A percentile compares a stretch with the other conserved stretches of the same genome.
phyloP scores from a whole-genome alignment of 768 basidiomycete genomes.

The Leccinum aurantiacum region DNA sequence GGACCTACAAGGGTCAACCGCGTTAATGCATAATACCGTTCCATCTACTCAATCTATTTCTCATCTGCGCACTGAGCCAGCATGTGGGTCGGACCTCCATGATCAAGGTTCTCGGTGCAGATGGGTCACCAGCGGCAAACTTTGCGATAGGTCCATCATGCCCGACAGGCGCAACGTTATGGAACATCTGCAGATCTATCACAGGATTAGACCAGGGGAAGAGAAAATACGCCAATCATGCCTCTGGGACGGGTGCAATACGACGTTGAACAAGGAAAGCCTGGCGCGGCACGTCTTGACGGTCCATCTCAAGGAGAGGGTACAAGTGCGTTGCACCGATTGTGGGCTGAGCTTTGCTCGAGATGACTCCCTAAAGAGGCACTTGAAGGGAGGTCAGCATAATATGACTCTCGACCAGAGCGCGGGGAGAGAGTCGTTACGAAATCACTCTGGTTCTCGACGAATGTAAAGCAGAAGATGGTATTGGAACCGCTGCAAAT shows the following conservation, averaged over 20 bases:
- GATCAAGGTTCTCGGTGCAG: conserved; percentile 4
- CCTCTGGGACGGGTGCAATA: conserved; percentile 20
- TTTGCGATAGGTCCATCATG: conserved; percentile 2
- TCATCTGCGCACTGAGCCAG: not conserved
- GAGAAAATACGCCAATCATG: conserved; percentile 20
- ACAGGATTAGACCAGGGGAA: conserved; percentile 16
- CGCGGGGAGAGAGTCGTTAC: not conserved
- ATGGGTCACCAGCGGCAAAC: conserved; percentile 11
- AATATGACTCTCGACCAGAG: not conserved
- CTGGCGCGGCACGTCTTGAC: conserved; percentile 28
- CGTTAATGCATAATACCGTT: not conserved
- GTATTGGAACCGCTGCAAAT: not conserved
- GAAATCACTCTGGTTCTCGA: not conserved
- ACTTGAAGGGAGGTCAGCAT: conserved; percentile 20
- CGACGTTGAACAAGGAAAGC: conserved; percentile 30
- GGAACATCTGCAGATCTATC: conserved; percentile 15
- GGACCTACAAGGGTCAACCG: not conserved
- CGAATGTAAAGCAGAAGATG: not conserved
- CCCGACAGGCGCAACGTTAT: conserved; percentile 17
- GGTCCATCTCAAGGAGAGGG: conserved; percentile 23
- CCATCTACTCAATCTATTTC: not conserved
- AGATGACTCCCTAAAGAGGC: conserved; percentile 31
- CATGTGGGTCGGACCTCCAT: not conserved
- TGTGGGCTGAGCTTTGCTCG: conserved; percentile 29
- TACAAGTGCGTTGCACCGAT: conserved; percentile 5